Conservation (phyloP, 2,329 filamentous ascomycete genomes). For the Ophiocordyceps camponoti-saundersi region DNA sequence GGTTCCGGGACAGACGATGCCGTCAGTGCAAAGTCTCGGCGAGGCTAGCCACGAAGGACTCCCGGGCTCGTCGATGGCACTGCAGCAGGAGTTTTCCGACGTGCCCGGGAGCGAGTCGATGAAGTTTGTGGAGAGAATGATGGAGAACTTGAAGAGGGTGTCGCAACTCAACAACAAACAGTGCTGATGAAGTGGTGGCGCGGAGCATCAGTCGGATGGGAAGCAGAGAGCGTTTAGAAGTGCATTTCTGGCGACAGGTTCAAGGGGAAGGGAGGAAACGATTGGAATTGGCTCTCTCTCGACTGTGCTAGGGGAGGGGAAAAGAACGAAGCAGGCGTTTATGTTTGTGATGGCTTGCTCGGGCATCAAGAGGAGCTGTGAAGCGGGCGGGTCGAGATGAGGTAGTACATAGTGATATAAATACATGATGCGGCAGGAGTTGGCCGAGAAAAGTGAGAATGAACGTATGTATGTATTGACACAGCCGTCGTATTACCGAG, state of each 20-base stretch:
- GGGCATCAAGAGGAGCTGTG: not conserved
- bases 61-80: not conserved
- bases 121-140: slow-evolving; percentile 33
- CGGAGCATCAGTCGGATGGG: not conserved
- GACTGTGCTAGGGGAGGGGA: not conserved
- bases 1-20: not conserved
- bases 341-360: not conserved
- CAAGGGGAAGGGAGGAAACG: no score
- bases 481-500: no score
- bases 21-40: not conserved
- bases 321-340: not conserved
- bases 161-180: slow-evolving; percentile 6
- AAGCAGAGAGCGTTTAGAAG: not conserved
- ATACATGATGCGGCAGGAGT: not conserved
- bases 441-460: no score
- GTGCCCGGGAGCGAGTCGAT: slow-evolving; percentile 26
- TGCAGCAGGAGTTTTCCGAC: slow-evolving; percentile 20
- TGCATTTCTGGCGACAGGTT: not conserved
- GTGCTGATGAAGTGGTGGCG: not conserved
- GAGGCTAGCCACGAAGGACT: not conserved
- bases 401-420: not conserved
- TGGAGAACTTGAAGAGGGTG: slow-evolving; percentile 29
- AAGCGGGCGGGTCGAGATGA: not conserved
- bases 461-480: no score
- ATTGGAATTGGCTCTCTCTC: not conserved